A percentile compares a stretch with the other conserved stretches of the same genome.
Evolutionary conservation across 1,139 yeast species (phyloP).

Genomic region (Meyerozyma carpophila): DNA sequence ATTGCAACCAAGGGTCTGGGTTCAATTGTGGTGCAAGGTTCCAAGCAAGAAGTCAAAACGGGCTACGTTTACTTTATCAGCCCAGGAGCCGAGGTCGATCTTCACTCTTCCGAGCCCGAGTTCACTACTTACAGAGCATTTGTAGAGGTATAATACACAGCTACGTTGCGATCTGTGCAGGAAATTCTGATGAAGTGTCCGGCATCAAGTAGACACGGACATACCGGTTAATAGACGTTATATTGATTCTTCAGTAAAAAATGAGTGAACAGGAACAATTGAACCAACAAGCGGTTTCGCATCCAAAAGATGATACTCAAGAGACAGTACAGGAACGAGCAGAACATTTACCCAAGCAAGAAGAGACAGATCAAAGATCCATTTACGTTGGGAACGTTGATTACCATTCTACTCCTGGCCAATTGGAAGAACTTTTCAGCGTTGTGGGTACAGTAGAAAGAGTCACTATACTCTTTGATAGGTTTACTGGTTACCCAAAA

Average conservation of each 20-base stretch:
- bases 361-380: constrained; percentile 33
- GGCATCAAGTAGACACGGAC: not conserved
- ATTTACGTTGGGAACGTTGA: constrained; percentile 42
- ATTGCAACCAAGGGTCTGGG: constrained; percentile 84
- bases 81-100: constrained; percentile 62
- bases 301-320: not conserved
- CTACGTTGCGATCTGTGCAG: not conserved
- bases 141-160: constrained; percentile 52
- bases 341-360: constrained; percentile 23
- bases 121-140: constrained; percentile 85
- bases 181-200: not conserved
- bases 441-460: constrained; percentile 31
- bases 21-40: constrained; percentile 36
- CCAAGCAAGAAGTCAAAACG: constrained; percentile 42
- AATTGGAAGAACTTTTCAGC: constrained; percentile 34
- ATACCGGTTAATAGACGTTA: too few species aligned
- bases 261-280: not conserved
- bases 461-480: constrained; percentile 36
- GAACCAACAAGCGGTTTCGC: not conserved
- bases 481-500: constrained; percentile 34
- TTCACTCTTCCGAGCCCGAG: constrained; percentile 41
- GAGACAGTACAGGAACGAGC: constrained; percentile 26
- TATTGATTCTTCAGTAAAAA: not conserved
- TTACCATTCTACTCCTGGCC: constrained; percentile 37
- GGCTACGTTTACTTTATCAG: constrained; percentile 86